Percentiles rank a stretch among this genome's conserved stretches.
phyloP scores from a whole-genome alignment of 2,329 filamentous ascomycete species.

The Colletotrichum cordylinicola region DNA sequence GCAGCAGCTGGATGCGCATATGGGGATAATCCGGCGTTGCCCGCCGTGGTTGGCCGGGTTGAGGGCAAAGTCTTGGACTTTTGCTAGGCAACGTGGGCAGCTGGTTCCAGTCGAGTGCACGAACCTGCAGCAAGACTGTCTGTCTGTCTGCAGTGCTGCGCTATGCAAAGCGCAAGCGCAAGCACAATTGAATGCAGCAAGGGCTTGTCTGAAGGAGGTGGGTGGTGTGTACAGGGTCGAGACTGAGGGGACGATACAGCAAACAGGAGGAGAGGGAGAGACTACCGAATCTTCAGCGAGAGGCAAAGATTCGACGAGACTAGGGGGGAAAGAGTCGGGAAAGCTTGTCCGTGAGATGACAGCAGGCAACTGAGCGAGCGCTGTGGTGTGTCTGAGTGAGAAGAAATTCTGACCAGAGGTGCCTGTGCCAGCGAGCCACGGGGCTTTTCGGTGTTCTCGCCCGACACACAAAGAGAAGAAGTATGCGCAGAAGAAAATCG shows the following conservation, averaged over 20 bases:
- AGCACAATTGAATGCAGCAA: background rate
- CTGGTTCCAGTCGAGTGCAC: background rate
- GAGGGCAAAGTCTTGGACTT: background rate
- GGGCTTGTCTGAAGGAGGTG: background rate
- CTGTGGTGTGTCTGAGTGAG: background rate
- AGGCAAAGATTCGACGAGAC: background rate
- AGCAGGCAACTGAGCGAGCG: background rate
- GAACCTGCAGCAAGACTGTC: background rate
- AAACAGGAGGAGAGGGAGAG: background rate
- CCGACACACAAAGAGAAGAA: slow-evolving; percentile 10
- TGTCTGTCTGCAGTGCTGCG: background rate
- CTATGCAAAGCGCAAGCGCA: background rate
- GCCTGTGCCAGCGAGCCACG: background rate
- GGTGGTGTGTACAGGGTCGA: background rate
- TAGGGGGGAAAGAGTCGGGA: background rate
- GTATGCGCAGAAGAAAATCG: background rate
- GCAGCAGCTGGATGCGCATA: slow-evolving; percentile 3
- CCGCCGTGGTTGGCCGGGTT: background rate
- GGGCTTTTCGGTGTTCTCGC: slow-evolving; percentile 13
- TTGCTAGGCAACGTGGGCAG: slow-evolving; percentile 1
- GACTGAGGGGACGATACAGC: background rate
- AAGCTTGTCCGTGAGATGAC: slow-evolving; percentile 6
- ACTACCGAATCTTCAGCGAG: slow-evolving; percentile 21
- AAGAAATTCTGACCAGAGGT: background rate
- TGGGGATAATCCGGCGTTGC: slow-evolving; percentile 10